These are phyloP conservation scores for Porcisia hertigi DNA, from an alignment of 208 protist species.

Conservation along the genomic window DNA sequence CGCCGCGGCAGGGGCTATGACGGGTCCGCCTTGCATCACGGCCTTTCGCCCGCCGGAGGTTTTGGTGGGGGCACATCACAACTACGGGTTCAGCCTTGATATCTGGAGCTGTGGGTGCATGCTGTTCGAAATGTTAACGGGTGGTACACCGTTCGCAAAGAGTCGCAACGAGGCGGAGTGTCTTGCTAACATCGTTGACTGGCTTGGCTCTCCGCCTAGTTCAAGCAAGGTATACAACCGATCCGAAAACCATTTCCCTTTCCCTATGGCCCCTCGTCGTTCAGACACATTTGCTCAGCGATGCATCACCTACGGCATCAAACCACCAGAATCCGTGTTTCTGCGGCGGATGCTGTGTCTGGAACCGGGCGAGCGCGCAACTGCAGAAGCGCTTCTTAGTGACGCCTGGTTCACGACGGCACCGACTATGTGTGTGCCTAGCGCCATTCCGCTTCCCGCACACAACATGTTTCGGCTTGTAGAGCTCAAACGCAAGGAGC, in stretches of 20 bases:
- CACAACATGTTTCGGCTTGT: conserved; percentile 76
- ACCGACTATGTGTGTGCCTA: conserved; percentile 55
- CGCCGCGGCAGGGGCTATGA: conserved; percentile 43
- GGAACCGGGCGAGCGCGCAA: conserved; percentile 63
- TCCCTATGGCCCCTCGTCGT: conserved; percentile 35
- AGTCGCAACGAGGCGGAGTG: conserved; percentile 61
- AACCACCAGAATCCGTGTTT: conserved; percentile 44
- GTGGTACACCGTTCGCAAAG: conserved; percentile 90
- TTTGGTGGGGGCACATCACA: conserved; percentile 48
- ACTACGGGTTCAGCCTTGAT: conserved; percentile 94
- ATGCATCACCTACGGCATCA: conserved; percentile 49
- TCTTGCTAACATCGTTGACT: conserved; percentile 67
- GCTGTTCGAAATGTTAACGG: conserved; percentile 97
- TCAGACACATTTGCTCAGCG: conserved; percentile 53
- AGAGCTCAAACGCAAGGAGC: conserved; percentile 36
- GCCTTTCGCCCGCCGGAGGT: conserved; percentile 82
- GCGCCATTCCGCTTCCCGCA: conserved; percentile 57
- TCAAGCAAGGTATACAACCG: conserved; percentile 53
- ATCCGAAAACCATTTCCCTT: background rate
- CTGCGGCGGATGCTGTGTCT: conserved; percentile 76
- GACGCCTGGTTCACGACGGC: conserved; percentile 75
- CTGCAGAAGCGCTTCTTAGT: conserved; percentile 50
- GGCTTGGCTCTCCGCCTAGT: conserved; percentile 71
- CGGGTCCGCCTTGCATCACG: conserved; percentile 71
- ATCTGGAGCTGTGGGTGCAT: conserved; percentile 97